Base-by-base conservation (phyloP, 352 stramenopile species). In the Pythium pectinolyticum region DNA sequence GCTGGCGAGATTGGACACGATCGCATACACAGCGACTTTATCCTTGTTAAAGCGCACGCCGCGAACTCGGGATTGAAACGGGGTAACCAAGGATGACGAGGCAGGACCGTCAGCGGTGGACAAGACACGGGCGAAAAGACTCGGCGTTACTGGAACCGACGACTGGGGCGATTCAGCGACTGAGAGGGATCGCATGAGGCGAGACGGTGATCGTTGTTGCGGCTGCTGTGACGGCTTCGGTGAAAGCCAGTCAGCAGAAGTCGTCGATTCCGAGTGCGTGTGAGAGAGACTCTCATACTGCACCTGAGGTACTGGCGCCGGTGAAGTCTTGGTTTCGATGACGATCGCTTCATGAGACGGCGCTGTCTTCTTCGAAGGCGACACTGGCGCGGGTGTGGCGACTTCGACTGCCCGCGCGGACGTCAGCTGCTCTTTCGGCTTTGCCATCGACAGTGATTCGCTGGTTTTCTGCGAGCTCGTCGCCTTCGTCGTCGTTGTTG, bases 1-100 rank as follows among this genome's bases (percentile, higher is more conserved):
- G 17, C 60, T 25, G 14, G 72, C 52, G 25, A 86, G 28, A 27
- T 57, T 82, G 1, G 78, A 84, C 51, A 78, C 69, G 55, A 88
- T 77, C 22, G 75, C 82, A 61, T 90, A 90, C 0, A 88, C 39
- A 0, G 81, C 78, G 37, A 88, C 64, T 11, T 75, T 78, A 32
- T 78, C 61, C 48, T 74, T 72, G 45, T 73, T 86, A 27, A 90
- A 55, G 17, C 77, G 78, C 9, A 90, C 78, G 10, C 79, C 70
- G 11, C 75, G 66, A 25, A 90, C 78, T 17, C 75, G 80, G 51
- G 71, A 87, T 27, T 86, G 73, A 12, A 88, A 60, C 5, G 71
- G 57, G 11, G 43, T 34, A 24, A 22, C n/a, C n/a, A n/a, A n/a
- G n/a, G n/a, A n/a, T n/a, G n/a, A n/a, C n/a, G n/a, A n/a, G n/a